These are phyloP conservation scores for Tubosaeta sp. DNA, from an alignment of 768 basidiomycete genomes.

Conservation along the genomic window DNA sequence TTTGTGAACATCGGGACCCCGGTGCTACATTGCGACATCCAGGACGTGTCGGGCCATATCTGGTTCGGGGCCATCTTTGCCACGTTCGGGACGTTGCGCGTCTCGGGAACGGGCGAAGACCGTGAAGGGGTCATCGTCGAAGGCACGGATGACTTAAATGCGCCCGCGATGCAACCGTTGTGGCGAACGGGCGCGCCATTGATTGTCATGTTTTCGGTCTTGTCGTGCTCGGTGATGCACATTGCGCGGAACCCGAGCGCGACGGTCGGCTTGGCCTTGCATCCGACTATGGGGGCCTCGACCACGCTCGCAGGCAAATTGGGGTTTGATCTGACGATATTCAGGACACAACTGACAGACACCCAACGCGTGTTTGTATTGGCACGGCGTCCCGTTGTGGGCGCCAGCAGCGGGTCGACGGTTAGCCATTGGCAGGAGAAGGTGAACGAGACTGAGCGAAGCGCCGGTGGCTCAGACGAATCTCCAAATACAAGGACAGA, in stretches of 20 bases:
- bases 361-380: conserved; percentile 16
- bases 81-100: conserved; percentile 17
- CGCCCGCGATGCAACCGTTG: not conserved
- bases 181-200: conserved; percentile 17
- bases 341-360: conserved; percentile 12
- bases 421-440: conserved; percentile 5
- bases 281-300: conserved; percentile 6
- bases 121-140: conserved; percentile 9
- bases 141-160: not conserved
- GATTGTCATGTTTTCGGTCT: conserved; percentile 19
- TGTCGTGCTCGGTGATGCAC: conserved; percentile 8
- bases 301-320: conserved; percentile 7
- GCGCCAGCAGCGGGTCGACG: not conserved
- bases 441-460: not conserved
- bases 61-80: conserved; percentile 19
- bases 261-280: conserved; percentile 16
- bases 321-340: conserved; percentile 16
- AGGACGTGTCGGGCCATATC: conserved; percentile 1
- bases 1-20: conserved; percentile 4
- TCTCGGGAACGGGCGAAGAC: conserved; percentile 18
- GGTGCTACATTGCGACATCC: conserved; percentile 20
- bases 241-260: conserved; percentile 3
- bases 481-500: not conserved
- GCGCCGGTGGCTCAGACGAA: not conserved
- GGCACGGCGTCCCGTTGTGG: conserved; percentile 11